Base-by-base conservation (phyloP, 202 grass and related monocot genomes). In the Panicum virgatum region DNA sequence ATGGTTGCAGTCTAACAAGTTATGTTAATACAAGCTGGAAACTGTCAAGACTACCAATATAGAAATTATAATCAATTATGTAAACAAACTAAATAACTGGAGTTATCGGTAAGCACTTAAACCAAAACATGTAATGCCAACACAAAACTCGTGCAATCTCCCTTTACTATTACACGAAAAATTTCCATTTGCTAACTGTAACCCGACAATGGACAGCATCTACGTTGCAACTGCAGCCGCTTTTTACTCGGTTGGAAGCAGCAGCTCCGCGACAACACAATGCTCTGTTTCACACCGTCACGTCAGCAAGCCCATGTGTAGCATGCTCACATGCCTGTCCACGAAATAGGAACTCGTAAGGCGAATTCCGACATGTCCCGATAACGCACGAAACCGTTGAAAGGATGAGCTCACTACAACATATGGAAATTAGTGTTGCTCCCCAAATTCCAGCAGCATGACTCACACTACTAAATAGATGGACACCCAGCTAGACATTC, bases 401-500 rank as follows among this genome's bases (percentile, higher is more conserved):
- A 22, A 4, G 50, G 29, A 61, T 59, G 15, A 54, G 30, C 69
- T 50, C 30, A 64, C 37, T 51, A 34, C 39, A 67, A 1, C 16
- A 37, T 66, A 30, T 10, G 11, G 1, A 78, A 82, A 66, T 25
- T 30, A 58, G 6, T 46, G 51, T 4, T 38, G 45, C 15, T 25
- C 39, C 29, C 23, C 23, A 68, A 75, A 26, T 26, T 79, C 42
- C 19, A 75, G 61, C 69, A 80, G 23, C 30, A 30, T 2, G 13
- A 80, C 44, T 66, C 10, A 23, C 9, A 58, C 22, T 15, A 53
- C 19, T 42, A 22, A 10, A 74, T 12, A 39, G 50, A 69, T 79
- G 43, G 65, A 32, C 34, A 84, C 37, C 32, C 80, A 75, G 23
- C 19, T 57, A 37, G 18, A 40, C 43, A 78, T 72, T 82, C 20